Conservation (phyloP, 495 filamentous ascomycete species). For the Aspergillus asperescens region DNA sequence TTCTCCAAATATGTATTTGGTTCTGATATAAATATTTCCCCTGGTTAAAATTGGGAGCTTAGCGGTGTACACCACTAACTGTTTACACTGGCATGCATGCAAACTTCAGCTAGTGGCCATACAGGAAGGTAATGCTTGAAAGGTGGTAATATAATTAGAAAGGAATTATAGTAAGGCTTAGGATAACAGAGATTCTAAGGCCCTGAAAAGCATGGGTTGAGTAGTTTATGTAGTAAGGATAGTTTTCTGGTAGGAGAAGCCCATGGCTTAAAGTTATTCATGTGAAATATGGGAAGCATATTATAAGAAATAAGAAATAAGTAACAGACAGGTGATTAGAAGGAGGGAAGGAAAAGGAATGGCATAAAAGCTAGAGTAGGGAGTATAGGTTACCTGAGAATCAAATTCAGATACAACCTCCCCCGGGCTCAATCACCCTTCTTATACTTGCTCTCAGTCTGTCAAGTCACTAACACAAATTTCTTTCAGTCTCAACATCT, state of each 20-base stretch:
- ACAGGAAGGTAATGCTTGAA: constrained; percentile 19
- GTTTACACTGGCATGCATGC: constrained; percentile 11
- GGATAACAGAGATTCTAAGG: neutral
- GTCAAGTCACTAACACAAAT: neutral
- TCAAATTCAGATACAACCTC: neutral
- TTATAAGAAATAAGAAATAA: neutral
- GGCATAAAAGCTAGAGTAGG: neutral
- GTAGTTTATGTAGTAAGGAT: constrained; percentile 1
- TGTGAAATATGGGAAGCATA: constrained; percentile 6
- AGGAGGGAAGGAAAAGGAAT: constrained; percentile 1
- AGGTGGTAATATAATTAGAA: constrained; percentile 12
- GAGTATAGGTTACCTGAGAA: neutral
- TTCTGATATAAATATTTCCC: neutral
- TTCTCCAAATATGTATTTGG: neutral
- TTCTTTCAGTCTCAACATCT: neutral
- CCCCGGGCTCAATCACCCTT: neutral
- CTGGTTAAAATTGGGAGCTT: neutral
- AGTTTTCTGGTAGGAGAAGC: neutral
- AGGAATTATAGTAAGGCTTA: neutral
- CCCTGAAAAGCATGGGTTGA: neutral
- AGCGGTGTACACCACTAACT: neutral
- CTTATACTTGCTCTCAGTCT: constrained; percentile 1
- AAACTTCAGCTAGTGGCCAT: constrained; percentile 18
- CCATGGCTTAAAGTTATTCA: constrained; percentile 9
- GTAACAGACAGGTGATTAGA: neutral